These are phyloP conservation scores for Lagerstroemia speciosa DNA, from an alignment of 345 rosid genomes.

Conservation along the genomic window DNA sequence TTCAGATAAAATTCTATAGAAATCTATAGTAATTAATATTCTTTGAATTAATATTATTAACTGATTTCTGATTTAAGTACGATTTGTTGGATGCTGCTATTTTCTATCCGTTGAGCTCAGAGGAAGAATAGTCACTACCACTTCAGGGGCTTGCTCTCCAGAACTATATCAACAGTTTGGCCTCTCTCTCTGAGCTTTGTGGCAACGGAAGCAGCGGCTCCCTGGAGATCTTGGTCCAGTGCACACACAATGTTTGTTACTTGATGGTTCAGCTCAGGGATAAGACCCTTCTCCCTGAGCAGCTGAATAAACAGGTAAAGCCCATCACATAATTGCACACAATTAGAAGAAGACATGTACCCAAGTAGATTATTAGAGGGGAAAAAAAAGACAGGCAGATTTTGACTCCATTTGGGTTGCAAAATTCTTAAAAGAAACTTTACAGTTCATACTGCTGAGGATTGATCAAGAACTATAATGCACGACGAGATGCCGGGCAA, in stretches of 20 bases:
- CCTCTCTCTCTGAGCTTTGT: conserved; percentile 67
- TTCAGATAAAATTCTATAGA: too few relatives aligned
- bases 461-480: neutral
- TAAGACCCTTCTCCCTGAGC: conserved; percentile 71
- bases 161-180: conserved; percentile 69
- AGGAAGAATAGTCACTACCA: conserved; percentile 32
- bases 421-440: neutral
- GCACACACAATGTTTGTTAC: conserved; percentile 80
- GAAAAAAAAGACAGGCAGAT: too few relatives aligned
- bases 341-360: neutral
- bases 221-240: conserved; percentile 66
- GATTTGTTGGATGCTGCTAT: too few relatives aligned
- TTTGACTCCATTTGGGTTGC: neutral
- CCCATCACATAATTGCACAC: neutral
- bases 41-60: too few relatives aligned
- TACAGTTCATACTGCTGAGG: neutral
- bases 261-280: conserved; percentile 56
- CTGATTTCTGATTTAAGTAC: too few relatives aligned
- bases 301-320: conserved; percentile 30
- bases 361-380: too few relatives aligned
- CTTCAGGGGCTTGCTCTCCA: conserved; percentile 81
- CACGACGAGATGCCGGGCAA: conserved; percentile 3
- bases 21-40: too few relatives aligned
- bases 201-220: conserved; percentile 74
- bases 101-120: too few relatives aligned